Conservation (phyloP, 2,329 filamentous ascomycete genomes). For the Pseudocercospora pini-densiflorae region DNA sequence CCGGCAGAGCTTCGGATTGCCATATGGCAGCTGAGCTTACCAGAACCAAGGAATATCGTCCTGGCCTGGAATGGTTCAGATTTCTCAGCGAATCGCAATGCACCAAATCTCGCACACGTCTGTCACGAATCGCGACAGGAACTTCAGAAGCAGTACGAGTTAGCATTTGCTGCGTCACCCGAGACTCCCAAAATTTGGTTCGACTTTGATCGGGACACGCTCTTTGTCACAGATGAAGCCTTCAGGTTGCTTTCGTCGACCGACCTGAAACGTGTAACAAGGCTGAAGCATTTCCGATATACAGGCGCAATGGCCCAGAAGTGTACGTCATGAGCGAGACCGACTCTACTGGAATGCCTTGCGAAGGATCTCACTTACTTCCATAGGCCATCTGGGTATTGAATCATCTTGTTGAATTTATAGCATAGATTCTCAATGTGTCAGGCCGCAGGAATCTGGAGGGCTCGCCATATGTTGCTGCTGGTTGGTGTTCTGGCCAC, state of each 20-base stretch:
- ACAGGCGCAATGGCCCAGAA: conserved; percentile 22
- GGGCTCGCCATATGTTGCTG: no score
- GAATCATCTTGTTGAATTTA: no score
- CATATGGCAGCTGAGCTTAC: conserved; percentile 25
- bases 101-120: conserved; percentile 21
- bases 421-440: no score
- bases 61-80: neutral
- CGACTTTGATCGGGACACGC: no score
- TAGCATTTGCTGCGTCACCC: conserved; percentile 17
- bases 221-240: no score
- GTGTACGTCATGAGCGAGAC: conserved; percentile 17
- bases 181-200: no score
- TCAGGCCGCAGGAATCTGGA: no score
- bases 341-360: no score
- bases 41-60: conserved; percentile 20
- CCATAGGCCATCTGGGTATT: no score
- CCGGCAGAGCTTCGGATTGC: conserved; percentile 24
- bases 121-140: conserved; percentile 24
- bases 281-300: conserved; percentile 22
- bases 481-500: no score
- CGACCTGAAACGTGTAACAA: neutral
- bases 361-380: no score
- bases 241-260: no score
- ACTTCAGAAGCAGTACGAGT: conserved; percentile 15
- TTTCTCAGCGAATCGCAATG: conserved; percentile 18